Evolutionary conservation across 2,329 filamentous ascomycete species (phyloP).

Genomic region (Cryphonectria carpinicola): DNA sequence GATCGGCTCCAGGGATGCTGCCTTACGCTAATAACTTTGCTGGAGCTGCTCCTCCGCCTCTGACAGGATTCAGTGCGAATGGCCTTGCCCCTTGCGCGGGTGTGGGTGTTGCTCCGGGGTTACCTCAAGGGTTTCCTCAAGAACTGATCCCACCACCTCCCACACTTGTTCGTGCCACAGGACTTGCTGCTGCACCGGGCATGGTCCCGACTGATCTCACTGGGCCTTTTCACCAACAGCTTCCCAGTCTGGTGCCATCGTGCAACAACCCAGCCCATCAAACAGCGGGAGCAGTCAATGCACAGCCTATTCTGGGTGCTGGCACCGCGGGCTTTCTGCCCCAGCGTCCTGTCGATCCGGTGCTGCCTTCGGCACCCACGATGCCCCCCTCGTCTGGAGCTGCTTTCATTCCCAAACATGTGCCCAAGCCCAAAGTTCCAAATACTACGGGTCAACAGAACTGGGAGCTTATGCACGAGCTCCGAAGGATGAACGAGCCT

Average conservation of each 20-base stretch:
- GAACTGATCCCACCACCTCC: background rate
- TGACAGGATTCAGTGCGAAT: background rate
- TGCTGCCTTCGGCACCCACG: background rate
- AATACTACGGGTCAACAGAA: slow-evolving; percentile 29
- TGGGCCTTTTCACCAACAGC: slow-evolving; percentile 20
- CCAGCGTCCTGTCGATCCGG: background rate
- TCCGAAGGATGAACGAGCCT: slow-evolving; percentile 27
- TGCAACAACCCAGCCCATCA: slow-evolving; percentile 27
- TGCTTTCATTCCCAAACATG: slow-evolving; percentile 23
- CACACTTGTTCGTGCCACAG: background rate
- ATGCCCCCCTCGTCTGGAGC: slow-evolving; percentile 2
- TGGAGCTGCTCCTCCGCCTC: slow-evolving; percentile 5
- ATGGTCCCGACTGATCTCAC: background rate
- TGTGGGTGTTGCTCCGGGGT: background rate
- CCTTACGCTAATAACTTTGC: background rate
- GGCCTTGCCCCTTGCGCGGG: background rate
- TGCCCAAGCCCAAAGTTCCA: slow-evolving; percentile 28
- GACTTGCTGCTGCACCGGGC: background rate
- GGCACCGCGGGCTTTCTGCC: background rate
- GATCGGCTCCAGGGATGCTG: background rate
- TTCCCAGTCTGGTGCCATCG: slow-evolving; percentile 2
- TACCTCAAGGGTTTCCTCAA: background rate
- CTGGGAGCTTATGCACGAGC: slow-evolving; percentile 29
- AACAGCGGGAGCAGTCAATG: background rate
- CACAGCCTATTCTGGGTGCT: background rate